These are phyloP conservation scores for Talaromyces sp. DNA, from an alignment of 2,329 filamentous ascomycete genomes.

Conservation along the genomic window DNA sequence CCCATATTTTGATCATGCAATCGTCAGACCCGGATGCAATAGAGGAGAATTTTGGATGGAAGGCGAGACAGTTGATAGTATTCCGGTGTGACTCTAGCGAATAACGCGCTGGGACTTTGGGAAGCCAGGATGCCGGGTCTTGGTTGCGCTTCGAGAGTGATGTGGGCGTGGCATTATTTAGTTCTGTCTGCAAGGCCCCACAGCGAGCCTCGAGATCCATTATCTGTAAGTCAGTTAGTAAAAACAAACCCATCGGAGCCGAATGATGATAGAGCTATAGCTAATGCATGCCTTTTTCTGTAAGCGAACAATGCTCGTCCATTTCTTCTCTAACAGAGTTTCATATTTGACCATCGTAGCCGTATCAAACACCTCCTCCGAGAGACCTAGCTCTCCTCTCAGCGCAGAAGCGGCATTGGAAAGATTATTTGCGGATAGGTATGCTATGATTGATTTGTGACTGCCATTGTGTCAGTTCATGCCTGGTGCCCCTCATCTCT, in stretches of 20 bases:
- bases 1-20: conserved; percentile 94
- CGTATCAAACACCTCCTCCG: conserved; percentile 63
- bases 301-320: conserved; percentile 90
- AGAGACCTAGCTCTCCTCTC: conserved; percentile 72
- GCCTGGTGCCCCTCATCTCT: neutral
- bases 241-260: neutral
- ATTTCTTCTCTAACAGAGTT: conserved; percentile 93
- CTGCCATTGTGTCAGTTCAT: conserved; percentile 34
- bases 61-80: conserved; percentile 82
- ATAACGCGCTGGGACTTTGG: conserved; percentile 76
- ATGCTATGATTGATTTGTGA: conserved; percentile 91
- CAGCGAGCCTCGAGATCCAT: conserved; percentile 86
- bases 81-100: conserved; percentile 78
- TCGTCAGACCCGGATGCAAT: conserved; percentile 90
- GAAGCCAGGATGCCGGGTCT: conserved; percentile 83
- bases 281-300: conserved; percentile 75
- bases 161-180: conserved; percentile 77
- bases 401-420: conserved; percentile 68
- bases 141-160: conserved; percentile 77
- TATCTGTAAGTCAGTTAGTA: conserved; percentile 58
- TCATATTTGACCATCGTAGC: conserved; percentile 91
- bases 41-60: conserved; percentile 88
- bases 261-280: conserved; percentile 24
- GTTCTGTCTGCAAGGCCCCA: conserved; percentile 71
- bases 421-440: conserved; percentile 72